These are phyloP conservation scores for Hysterangium stoloniferum DNA, from an alignment of 768 basidiomycete genomes.

Conservation along the genomic window DNA sequence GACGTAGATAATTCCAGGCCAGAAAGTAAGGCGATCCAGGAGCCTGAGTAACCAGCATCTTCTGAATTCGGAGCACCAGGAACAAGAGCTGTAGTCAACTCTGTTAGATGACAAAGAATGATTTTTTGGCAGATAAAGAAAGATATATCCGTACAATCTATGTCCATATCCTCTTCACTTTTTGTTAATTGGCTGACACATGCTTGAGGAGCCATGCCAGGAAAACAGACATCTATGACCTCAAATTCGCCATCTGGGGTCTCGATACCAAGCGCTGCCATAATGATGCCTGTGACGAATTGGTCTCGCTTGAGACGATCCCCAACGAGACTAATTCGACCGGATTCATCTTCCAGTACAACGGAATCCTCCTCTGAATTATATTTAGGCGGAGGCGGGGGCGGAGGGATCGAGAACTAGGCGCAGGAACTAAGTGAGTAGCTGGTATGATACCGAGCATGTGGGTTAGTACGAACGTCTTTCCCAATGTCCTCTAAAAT, in stretches of 20 bases:
- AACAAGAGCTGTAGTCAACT: background rate
- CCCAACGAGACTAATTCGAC: constrained; percentile 84
- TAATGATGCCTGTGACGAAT: constrained; percentile 87
- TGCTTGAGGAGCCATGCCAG: constrained; percentile 70
- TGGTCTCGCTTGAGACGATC: constrained; percentile 48
- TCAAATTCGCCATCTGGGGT: constrained; percentile 88
- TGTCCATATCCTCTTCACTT: constrained; percentile 47
- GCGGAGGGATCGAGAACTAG: constrained; percentile 85
- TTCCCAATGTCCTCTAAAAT: constrained; percentile 92
- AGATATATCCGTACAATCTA: constrained; percentile 47
- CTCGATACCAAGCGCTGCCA: constrained; percentile 86
- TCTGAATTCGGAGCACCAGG: background rate
- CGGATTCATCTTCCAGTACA: constrained; percentile 95
- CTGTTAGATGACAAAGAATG: background rate
- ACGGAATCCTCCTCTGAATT: constrained; percentile 69
- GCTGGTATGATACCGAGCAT: background rate
- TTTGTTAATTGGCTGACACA: constrained; percentile 15
- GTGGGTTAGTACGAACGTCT: constrained; percentile 54
- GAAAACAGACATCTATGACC: constrained; percentile 80
- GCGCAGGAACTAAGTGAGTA: constrained; percentile 10
- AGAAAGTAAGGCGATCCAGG: constrained; percentile 81
- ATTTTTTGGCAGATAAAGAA: background rate
- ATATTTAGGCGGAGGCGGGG: constrained; percentile 67
- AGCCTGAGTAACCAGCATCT: constrained; percentile 31
- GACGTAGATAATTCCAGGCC: constrained; percentile 73